phyloP scores from a whole-genome alignment of 768 basidiomycete species.

The Imleria badia region DNA sequence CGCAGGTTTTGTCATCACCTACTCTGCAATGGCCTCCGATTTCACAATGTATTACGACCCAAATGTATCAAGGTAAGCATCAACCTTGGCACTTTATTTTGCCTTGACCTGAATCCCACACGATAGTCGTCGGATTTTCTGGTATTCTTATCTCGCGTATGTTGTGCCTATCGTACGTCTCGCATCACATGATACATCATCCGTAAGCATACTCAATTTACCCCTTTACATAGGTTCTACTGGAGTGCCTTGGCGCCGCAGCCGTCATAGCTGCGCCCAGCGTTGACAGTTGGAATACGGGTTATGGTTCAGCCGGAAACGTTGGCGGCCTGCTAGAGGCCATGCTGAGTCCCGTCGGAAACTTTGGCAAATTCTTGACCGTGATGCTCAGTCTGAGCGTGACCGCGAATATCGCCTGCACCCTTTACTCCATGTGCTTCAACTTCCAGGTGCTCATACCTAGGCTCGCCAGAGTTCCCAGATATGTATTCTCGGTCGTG shows the following conservation, averaged over 20 bases:
- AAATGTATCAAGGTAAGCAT: constrained; percentile 52
- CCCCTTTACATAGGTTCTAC: constrained; percentile 27
- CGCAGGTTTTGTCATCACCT: constrained; percentile 73
- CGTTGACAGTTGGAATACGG: constrained; percentile 55
- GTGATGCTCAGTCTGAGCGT: constrained; percentile 76
- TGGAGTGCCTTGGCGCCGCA: constrained; percentile 65
- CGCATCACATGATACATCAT: constrained; percentile 12
- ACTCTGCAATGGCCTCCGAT: constrained; percentile 61
- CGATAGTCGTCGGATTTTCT: constrained; percentile 57
- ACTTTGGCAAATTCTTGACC: constrained; percentile 70
- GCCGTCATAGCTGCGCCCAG: constrained; percentile 56
- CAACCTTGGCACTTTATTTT: not conserved
- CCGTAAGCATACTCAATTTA: not conserved
- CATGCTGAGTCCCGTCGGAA: constrained; percentile 57
- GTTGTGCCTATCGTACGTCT: constrained; percentile 55
- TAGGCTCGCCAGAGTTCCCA: constrained; percentile 53
- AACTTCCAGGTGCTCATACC: constrained; percentile 72
- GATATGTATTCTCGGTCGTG: constrained; percentile 67
- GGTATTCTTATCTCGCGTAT: constrained; percentile 65
- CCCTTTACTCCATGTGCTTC: constrained; percentile 79
- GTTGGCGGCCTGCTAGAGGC: constrained; percentile 66
- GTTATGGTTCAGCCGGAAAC: constrained; percentile 51
- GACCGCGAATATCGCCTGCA: constrained; percentile 77
- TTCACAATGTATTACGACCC: constrained; percentile 71
- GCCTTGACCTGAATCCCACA: constrained; percentile 7